Base-by-base conservation (phyloP, 768 basidiomycete species). In the Naganishia friedmannii region DNA sequence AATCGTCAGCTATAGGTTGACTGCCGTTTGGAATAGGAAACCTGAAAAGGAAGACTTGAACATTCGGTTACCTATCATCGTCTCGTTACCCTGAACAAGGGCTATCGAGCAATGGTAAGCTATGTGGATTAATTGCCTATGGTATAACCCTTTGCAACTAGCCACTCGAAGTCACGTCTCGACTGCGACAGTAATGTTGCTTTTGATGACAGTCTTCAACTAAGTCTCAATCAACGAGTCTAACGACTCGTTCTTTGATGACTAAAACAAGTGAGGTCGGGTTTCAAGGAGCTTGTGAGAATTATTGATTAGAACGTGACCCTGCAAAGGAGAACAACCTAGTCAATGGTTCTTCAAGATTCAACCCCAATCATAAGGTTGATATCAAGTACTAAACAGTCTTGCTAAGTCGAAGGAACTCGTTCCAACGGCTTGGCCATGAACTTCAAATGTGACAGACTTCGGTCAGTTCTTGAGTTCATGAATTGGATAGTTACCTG, bases 401-500 rank as follows among this genome's bases (percentile, higher is more conserved):
- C 37, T n/a, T 55, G 53, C 23, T 55, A 63, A 13, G 55, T 26
- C 60, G 72, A 72, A 51, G 68, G 69, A 67, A 74, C 67, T 37
- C 21, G 45, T n/a, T 23, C 34, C 26, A 53, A 53, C 53, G 53
- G n/a, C 53, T 53, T 53, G 53, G 53, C 53, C 53, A 53, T 53
- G 53, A 53, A 53, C 53, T 8, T 15, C 28, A 29, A 29, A 53
- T 53, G 53, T 53, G 53, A 53, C 8, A 5, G 53, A 53, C 53
- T 53, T 56, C 26, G 53, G 23, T 66, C 58, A 37, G 46, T 53
- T 45, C 23, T 65, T 67, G 45, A 46, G 17, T 37, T 77, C 74
- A 83, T 53, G 53, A 53, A 53, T 53, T 53, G 81, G 85, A 84
- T 87, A 87, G 87, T 87, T 87, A 88, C 86, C 88, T 88, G 87